Percentiles rank a stretch among this genome's conserved stretches.
These are phyloP conservation scores for Skeletonema grethae DNA, from an alignment of 108 stramenopile genomes.

Conservation along the genomic window DNA sequence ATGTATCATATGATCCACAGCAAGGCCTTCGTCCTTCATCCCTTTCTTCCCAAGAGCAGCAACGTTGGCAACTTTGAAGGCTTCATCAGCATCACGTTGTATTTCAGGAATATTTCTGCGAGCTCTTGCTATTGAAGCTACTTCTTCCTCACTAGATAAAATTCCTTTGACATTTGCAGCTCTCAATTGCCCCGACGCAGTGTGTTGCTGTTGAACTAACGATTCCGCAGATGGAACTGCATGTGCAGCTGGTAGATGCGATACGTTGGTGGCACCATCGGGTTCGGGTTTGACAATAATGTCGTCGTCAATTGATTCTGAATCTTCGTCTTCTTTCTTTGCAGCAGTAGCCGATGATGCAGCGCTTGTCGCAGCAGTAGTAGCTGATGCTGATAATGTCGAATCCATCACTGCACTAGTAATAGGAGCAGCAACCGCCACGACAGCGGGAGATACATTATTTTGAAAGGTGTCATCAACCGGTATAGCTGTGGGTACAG, in stretches of 20 bases:
- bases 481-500: constrained; percentile 23
- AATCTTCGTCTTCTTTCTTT: not conserved
- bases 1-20: constrained; percentile 26
- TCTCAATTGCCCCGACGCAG: constrained; percentile 8
- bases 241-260: constrained; percentile 4
- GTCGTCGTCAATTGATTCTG: constrained; percentile 4
- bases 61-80: constrained; percentile 13
- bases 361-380: too few relatives aligned
- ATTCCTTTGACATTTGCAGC: constrained; percentile 26
- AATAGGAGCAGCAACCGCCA: not conserved
- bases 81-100: constrained; percentile 5
- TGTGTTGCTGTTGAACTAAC: constrained; percentile 8
- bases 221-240: not conserved
- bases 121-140: constrained; percentile 15
- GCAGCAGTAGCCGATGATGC: not conserved
- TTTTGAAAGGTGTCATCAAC: constrained; percentile 12
- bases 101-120: constrained; percentile 4
- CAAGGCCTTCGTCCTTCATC: constrained; percentile 31
- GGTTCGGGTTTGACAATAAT: constrained; percentile 13
- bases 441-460: not conserved
- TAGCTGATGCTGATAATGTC: not conserved
- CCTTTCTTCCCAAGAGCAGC: constrained; percentile 5
- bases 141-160: constrained; percentile 35
- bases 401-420: not conserved
- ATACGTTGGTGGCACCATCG: not conserved